Conservation (phyloP, 139 green algal genomes). For the Haematococcus sp. region DNA sequence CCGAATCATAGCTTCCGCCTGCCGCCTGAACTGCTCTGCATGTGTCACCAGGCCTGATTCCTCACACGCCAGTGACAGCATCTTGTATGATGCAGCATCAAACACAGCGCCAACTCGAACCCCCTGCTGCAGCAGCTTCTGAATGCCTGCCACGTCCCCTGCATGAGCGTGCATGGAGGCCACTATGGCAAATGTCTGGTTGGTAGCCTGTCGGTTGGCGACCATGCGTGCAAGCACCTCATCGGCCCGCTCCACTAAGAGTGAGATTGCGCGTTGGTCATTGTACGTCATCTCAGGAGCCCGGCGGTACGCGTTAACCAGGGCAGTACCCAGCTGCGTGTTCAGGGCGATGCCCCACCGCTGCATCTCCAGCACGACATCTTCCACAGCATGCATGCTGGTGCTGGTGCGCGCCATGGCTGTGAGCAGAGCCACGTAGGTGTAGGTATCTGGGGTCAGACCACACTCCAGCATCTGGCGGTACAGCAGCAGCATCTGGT, state of each 20-base stretch:
- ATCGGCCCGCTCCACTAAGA: neutral
- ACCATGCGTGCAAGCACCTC: slow-evolving; percentile 10
- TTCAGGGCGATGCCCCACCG: slow-evolving; percentile 24
- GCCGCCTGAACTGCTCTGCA: slow-evolving; percentile 12
- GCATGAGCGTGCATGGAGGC: slow-evolving; percentile 30
- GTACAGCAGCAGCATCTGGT: slow-evolving; percentile 30
- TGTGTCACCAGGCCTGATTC: slow-evolving; percentile 1
- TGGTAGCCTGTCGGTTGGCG: neutral
- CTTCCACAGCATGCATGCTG: slow-evolving; percentile 24
- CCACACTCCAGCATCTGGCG: slow-evolving; percentile 19
- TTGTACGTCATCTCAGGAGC: slow-evolving; percentile 13
- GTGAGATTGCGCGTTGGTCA: neutral
- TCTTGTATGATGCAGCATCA: neutral
- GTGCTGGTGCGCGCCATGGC: slow-evolving; percentile 5
- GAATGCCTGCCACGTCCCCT: slow-evolving; percentile 21
- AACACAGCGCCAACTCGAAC: neutral
- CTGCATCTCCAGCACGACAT: slow-evolving; percentile 24
- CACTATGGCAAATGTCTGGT: slow-evolving; percentile 3
- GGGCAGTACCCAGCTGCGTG: slow-evolving; percentile 27
- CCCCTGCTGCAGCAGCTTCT: neutral
- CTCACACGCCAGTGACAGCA: neutral
- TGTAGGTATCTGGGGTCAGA: slow-evolving; percentile 40
- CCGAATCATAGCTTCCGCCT: neutral
- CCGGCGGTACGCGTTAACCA: slow-evolving; percentile 47
- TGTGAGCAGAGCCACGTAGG: slow-evolving; percentile 45